Evolutionary conservation across 495 filamentous ascomycete species (phyloP).

Genomic region (Penicillium paxilli): DNA sequence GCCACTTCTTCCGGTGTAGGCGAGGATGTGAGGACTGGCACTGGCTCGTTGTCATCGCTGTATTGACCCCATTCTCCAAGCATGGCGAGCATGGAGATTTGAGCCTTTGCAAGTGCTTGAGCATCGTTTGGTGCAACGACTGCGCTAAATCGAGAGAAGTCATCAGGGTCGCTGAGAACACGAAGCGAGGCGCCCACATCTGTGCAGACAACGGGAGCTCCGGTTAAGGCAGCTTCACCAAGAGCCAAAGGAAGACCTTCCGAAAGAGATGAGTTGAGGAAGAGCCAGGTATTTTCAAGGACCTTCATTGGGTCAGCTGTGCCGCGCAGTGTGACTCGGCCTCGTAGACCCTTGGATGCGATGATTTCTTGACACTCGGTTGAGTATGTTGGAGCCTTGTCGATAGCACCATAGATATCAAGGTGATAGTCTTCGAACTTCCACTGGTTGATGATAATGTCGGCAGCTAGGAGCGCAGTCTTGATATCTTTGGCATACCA

Average conservation of each 20-base stretch:
- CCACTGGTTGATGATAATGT: slow-evolving; percentile 67
- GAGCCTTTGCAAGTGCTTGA: slow-evolving; percentile 56
- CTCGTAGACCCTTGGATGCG: slow-evolving; percentile 57
- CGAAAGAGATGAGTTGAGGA: slow-evolving; percentile 67
- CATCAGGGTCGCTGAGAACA: slow-evolving; percentile 61
- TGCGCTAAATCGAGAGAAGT: slow-evolving; percentile 58
- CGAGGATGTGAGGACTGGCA: slow-evolving; percentile 48
- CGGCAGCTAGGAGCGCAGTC: slow-evolving; percentile 60
- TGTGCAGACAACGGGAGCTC: slow-evolving; percentile 64
- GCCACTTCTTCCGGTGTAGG: slow-evolving; percentile 54
- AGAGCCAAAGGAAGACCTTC: slow-evolving; percentile 67
- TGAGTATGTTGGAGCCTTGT: slow-evolving; percentile 60
- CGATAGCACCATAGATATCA: slow-evolving; percentile 62
- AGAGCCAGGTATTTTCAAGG: slow-evolving; percentile 63
- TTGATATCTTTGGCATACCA: slow-evolving; percentile 70
- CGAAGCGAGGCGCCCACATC: slow-evolving; percentile 64
- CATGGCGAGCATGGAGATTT: slow-evolving; percentile 61
- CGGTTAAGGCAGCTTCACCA: slow-evolving; percentile 63
- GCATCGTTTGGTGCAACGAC: slow-evolving; percentile 66
- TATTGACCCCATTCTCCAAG: slow-evolving; percentile 60
- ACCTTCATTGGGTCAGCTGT: slow-evolving; percentile 59
- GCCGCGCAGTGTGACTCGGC: slow-evolving; percentile 53
- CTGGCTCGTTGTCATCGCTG: slow-evolving; percentile 44
- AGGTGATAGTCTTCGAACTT: slow-evolving; percentile 64
- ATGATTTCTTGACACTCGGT: slow-evolving; percentile 64